Evolutionary conservation across 2,329 filamentous ascomycete genomes (phyloP), one percentile per base, ranked within the genome.

Genomic region (Tricladium varicosporioides): DNA sequence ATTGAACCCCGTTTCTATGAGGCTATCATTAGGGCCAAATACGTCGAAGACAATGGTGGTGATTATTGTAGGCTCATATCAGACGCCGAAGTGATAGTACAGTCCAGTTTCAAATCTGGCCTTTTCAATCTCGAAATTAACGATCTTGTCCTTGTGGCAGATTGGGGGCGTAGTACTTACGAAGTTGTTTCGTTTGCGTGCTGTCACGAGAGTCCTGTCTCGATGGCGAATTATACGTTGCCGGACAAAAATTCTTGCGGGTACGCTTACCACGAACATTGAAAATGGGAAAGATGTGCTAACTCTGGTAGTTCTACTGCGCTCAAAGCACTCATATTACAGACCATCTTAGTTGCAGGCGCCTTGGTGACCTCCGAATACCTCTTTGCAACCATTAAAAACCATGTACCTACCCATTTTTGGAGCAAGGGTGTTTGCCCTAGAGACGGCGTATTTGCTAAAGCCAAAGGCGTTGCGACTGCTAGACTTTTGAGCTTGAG

Each of bases 141-240:
- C 22, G 22, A 97, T 70, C 92, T 92, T 16, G 88, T 97, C 54
- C 78, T 97, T 51, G 96, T 97, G 71, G 92, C 96, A 66, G 92
- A 97, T 76, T 97, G 92, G 69, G 92, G 92, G 77, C 92, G 92
- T 77, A 92, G 92, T 72, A 97, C 92, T 3, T 92, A 97, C 65
- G 92, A 97, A 84, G 80, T 97, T 80, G 96, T 96, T 70, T 92
- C 92, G 16, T 97, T 97, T 73, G 92, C 97, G 73, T 91, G 97
- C 60, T 92, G 96, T 71, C 92, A 96, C 71, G 92, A 96, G 75
- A 89, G 89, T 65, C 92, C 92, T 0, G 96, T 96, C 74, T 94
- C 91, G 15, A 92, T 97, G 22, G 90, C 91, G 53, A 92, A 97
- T 75, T 96, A 92, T 72, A 97, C 92, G 45, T 91, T n/a, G 10